Base-by-base conservation (phyloP, 306 rosid species). In the Cicer yamashitae region DNA sequence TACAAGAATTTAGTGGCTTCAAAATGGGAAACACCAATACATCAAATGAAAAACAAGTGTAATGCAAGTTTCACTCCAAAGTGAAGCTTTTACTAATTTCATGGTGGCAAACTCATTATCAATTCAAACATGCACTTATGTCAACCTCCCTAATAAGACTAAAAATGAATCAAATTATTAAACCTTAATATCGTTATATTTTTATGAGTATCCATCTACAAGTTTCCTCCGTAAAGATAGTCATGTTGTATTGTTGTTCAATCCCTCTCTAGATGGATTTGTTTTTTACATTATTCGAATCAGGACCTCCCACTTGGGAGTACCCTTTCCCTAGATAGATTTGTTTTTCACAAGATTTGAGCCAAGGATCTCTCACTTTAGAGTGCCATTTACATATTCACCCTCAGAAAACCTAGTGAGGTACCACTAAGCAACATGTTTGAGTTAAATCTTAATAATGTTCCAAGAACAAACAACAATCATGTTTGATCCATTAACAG, bases 91-190 rank as follows among this genome's bases (percentile, higher is more conserved):
- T 30, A 30, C 37, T 30, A 30, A 30, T 3, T 3, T 30, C 37
- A 30, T 30, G 5, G 37, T 30, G 37, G 5, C 5, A 30, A 30
- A 30, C 37, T 30, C 37, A 30, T 30, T 30, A 6, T 45, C 13
- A 45, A 45, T 8, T 9, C 13, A 30, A 30, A 30, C 37, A 30
- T 30, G 37, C 37, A 30, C 37, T 30, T 30, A 57, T 64, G 38
- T 34, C 51, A 62, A 72, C 6, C 37, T 72, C 74, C 30, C 11
- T 8, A 7, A 50, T 57, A 25, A 41, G 20, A 61, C 38, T 47
- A 12, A 25, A 63, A 81, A 5, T 70, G 41, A 60, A 75, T 52
- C 45, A n/a, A 63, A 75, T 50, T 78, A 51, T 43, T 70, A 71
- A 71, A 18, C 71, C 46, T 57, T 13, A 38, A 3, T 39, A 14